These are phyloP conservation scores for Stachybotrys elegans DNA, from an alignment of 2,329 filamentous ascomycete species.

Conservation along the genomic window DNA sequence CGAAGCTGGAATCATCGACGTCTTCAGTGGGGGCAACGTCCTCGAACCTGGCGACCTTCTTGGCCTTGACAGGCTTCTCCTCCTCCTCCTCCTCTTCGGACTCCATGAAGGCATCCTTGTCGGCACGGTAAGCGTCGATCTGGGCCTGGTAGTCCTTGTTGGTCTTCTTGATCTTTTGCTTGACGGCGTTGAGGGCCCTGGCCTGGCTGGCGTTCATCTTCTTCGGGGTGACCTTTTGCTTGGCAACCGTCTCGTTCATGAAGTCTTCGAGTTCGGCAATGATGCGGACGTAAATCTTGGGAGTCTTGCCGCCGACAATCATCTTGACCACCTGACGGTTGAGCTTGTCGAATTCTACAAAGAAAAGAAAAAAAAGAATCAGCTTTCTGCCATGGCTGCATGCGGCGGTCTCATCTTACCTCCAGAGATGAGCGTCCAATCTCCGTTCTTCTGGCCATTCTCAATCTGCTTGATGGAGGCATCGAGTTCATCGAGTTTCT, in stretches of 20 bases:
- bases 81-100: constrained; percentile 72
- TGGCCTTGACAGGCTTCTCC: constrained; percentile 43
- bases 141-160: constrained; percentile 90
- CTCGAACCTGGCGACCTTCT: constrained; percentile 32
- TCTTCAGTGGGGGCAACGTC: constrained; percentile 44
- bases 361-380: not conserved
- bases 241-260: constrained; percentile 88
- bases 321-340: constrained; percentile 82
- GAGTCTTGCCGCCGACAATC: constrained; percentile 68
- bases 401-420: constrained; percentile 50
- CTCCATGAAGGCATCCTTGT: constrained; percentile 85
- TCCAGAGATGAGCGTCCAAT: constrained; percentile 88
- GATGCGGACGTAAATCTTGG: constrained; percentile 89
- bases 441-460: constrained; percentile 95
- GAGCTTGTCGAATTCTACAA: constrained; percentile 85
- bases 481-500: constrained; percentile 91
- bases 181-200: constrained; percentile 90
- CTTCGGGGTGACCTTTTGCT: constrained; percentile 93
- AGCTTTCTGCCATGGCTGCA: not conserved
- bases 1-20: constrained; percentile 82
- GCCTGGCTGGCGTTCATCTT: constrained; percentile 98
- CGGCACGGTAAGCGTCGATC: constrained; percentile 78
- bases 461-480: constrained; percentile 85
- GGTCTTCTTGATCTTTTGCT: constrained; percentile 98
- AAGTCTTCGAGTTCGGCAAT: constrained; percentile 91